A percentile compares a stretch with the other conserved stretches of the same genome.
Conservation (phyloP, 2,329 filamentous ascomycete species). For the Macrophomina tecta region DNA sequence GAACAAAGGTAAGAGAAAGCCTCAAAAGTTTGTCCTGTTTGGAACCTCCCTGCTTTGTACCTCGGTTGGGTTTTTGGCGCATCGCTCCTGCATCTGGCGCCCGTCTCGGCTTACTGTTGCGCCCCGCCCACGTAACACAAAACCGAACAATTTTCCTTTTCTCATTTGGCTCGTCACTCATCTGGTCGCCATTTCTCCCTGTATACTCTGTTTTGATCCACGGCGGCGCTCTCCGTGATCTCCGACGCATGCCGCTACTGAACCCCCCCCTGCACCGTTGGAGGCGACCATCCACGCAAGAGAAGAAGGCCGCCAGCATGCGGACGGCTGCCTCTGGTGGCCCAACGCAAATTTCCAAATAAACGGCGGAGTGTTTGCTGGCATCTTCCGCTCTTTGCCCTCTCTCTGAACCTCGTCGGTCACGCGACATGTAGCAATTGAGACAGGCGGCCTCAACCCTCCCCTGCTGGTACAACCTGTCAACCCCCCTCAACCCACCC, state of each 20-base stretch:
- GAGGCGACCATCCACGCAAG: neutral
- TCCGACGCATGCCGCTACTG: neutral
- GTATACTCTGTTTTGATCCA: neutral
- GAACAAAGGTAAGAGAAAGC: conserved; percentile 52
- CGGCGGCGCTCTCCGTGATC: neutral
- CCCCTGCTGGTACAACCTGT: neutral
- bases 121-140: conserved; percentile 1
- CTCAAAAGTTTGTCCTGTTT: neutral
- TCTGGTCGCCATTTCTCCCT: neutral
- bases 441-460: neutral
- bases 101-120: neutral
- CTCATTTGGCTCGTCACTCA: neutral
- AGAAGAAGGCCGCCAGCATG: neutral
- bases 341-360: neutral
- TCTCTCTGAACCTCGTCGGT: neutral
- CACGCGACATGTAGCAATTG: neutral
- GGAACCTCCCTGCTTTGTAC: conserved; percentile 1
- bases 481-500: too few relatives aligned
- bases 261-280: neutral
- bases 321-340: neutral
- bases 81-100: neutral
- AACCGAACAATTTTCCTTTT: neutral
- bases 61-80: conserved; percentile 4
- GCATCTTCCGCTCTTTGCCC: neutral
- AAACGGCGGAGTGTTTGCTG: neutral